Conservation (phyloP, 1,284 basidiomycete species). For the Sanghuangporus baumii region DNA sequence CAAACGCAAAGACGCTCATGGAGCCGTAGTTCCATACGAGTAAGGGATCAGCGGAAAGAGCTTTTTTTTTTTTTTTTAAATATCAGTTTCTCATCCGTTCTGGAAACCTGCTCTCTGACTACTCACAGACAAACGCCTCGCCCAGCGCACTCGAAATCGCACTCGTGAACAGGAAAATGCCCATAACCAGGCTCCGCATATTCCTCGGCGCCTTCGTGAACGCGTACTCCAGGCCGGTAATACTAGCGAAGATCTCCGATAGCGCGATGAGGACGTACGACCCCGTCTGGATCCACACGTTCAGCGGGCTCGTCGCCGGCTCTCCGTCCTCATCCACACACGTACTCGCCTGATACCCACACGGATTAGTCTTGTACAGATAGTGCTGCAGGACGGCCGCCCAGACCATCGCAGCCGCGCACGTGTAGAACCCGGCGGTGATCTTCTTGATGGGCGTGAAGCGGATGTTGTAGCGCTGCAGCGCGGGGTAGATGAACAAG, state of each 20-base stretch:
- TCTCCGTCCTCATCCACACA: constrained; percentile 35
- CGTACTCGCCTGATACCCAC: constrained; percentile 48
- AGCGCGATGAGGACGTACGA: constrained; percentile 61
- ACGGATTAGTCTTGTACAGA: constrained; percentile 68
- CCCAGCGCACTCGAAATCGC: constrained; percentile 61
- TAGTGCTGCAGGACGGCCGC: constrained; percentile 68
- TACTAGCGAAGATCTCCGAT: constrained; percentile 79
- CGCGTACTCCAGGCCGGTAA: constrained; percentile 86
- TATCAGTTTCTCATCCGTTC: background rate
- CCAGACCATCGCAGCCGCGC: constrained; percentile 36
- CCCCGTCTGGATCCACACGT: constrained; percentile 16
- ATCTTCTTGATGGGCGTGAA: constrained; percentile 39
- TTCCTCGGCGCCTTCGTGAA: constrained; percentile 81
- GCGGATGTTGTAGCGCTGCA: constrained; percentile 32
- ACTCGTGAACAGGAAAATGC: constrained; percentile 63
- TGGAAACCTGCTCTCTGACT: constrained; percentile 18
- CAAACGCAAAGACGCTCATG: constrained; percentile 34
- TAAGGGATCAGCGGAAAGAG: constrained; percentile 38
- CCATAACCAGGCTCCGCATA: constrained; percentile 77
- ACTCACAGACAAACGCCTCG: constrained; percentile 46
- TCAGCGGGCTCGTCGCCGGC: background rate
- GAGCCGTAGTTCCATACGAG: constrained; percentile 49
- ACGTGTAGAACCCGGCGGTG: constrained; percentile 36
- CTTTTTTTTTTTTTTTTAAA: background rate
- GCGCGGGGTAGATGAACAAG: constrained; percentile 43